phyloP scores from a whole-genome alignment of 192 early-diverging fungal genomes.

The Phlyctochytrium planicorne region DNA sequence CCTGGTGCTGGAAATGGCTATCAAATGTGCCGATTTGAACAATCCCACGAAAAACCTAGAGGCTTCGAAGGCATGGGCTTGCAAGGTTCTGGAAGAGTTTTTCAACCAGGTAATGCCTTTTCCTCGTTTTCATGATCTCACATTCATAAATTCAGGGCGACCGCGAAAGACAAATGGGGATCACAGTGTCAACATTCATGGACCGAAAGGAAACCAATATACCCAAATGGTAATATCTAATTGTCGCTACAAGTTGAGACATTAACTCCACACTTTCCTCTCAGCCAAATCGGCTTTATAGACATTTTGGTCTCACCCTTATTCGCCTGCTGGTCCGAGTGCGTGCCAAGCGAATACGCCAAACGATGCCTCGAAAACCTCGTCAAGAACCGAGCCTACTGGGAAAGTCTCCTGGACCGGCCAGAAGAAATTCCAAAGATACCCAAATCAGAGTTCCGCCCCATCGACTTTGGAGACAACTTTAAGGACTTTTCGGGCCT shows the following conservation, averaged over 20 bases:
- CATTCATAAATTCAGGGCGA: constrained; percentile 41
- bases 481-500: too few species aligned
- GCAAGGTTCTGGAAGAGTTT: constrained; percentile 59
- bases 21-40: constrained; percentile 60
- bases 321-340: constrained; percentile 50
- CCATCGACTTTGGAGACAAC: constrained; percentile 5
- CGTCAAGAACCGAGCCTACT: constrained; percentile 41
- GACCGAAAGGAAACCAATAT: constrained; percentile 57
- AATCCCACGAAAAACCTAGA: constrained; percentile 53
- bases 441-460: background rate
- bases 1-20: constrained; percentile 55
- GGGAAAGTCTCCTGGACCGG: constrained; percentile 45
- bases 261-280: too few species aligned
- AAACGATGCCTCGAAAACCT: constrained; percentile 47
- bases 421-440: constrained; percentile 40
- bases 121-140: background rate
- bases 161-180: constrained; percentile 43
- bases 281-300: constrained; percentile 60
- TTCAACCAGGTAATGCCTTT: constrained; percentile 43
- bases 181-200: constrained; percentile 64
- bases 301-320: constrained; percentile 55
- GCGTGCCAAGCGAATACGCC: constrained; percentile 44
- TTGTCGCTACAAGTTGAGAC: too few species aligned
- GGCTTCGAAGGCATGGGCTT: constrained; percentile 45
- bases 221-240: constrained; percentile 50